Evolutionary conservation across 2,329 filamentous ascomycete genomes (phyloP).

Genomic region (Fusarium sp.): DNA sequence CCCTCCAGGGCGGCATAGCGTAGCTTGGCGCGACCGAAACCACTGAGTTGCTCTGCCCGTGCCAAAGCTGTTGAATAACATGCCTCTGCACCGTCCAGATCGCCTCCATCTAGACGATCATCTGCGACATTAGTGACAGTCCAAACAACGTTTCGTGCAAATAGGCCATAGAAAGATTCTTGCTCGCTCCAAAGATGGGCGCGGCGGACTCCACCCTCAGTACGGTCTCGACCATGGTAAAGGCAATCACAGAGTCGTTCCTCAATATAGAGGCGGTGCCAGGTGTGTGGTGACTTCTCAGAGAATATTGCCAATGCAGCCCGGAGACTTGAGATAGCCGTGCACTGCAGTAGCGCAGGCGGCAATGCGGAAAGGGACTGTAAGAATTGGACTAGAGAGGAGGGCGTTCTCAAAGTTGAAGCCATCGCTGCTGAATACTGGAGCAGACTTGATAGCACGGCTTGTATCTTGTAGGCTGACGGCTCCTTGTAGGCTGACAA

Average conservation of each 20-base stretch:
- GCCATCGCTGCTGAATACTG: neutral
- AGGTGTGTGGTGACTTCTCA: neutral
- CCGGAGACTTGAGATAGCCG: conserved; percentile 2
- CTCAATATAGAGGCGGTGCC: neutral
- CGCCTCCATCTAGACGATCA: neutral
- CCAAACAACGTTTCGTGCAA: neutral
- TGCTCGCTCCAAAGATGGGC: neutral
- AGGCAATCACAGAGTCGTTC: neutral
- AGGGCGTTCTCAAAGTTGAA: neutral
- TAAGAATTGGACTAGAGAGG: neutral
- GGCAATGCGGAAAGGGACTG: neutral
- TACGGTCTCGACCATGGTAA: neutral
- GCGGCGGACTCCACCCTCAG: neutral
- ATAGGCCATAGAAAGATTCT: neutral
- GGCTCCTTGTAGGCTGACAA: neutral
- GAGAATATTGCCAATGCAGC: neutral
- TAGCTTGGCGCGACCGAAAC: neutral
- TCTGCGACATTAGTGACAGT: conserved; percentile 1
- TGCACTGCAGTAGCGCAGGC: neutral
- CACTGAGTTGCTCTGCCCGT: neutral
- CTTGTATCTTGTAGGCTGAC: neutral
- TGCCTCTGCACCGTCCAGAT: neutral
- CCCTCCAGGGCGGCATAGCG: neutral
- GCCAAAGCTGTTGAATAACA: neutral
- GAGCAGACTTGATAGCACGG: neutral